These are phyloP conservation scores for Claviceps africana DNA, from an alignment of 2,329 filamentous ascomycete genomes.

Conservation along the genomic window DNA sequence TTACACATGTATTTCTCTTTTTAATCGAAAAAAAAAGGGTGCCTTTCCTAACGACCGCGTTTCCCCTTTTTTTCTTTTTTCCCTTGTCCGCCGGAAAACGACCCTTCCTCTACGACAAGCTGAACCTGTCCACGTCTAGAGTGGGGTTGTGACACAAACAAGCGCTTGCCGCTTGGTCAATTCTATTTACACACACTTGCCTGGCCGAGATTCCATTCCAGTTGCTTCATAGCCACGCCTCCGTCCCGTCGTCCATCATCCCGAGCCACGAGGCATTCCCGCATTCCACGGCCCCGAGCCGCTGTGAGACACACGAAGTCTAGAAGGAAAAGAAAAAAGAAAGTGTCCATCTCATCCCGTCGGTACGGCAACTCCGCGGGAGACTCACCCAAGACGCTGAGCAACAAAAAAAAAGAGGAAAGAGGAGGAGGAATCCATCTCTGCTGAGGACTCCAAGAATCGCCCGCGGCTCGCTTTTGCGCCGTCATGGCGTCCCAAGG, in stretches of 20 bases:
- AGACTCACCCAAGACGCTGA: background rate
- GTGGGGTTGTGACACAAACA: background rate
- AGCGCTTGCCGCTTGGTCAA: background rate
- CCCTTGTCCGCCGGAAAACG: background rate
- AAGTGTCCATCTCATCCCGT: background rate
- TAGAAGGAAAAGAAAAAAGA: background rate
- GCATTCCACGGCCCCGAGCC: background rate
- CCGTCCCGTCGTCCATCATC: background rate
- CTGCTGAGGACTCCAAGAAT: background rate
- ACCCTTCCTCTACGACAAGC: background rate
- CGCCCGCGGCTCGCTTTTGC: constrained; percentile 9
- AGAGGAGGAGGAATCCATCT: background rate
- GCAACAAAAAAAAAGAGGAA: background rate
- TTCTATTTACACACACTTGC: background rate
- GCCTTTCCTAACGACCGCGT: too few species aligned
- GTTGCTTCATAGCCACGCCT: background rate
- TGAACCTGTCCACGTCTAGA: background rate
- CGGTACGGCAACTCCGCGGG: background rate
- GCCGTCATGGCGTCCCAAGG: constrained; percentile 47
- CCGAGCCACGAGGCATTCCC: background rate
- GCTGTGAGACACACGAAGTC: background rate
- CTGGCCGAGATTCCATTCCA: background rate
- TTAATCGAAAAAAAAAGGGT: too few species aligned
- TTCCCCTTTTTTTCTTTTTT: background rate
- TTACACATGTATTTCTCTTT: background rate